Evolutionary conservation across 306 rosid genomes (phyloP).

Genomic region (Pyrus pyrifolia): DNA sequence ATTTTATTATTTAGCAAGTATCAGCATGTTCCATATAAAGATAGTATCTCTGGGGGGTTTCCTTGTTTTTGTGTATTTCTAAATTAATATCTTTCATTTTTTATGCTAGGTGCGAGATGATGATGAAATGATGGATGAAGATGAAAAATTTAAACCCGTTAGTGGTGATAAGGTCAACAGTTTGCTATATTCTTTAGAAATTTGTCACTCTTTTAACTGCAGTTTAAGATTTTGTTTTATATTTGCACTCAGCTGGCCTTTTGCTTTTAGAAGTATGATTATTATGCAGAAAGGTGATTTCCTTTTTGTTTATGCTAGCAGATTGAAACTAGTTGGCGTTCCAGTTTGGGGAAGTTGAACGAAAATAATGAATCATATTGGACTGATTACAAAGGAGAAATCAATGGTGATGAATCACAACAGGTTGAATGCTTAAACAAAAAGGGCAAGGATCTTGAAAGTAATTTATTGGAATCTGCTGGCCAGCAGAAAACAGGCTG

Average conservation of each 20-base stretch:
- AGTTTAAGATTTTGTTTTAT: not conserved
- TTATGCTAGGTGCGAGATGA: constrained; percentile 55
- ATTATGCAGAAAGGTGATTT: not conserved
- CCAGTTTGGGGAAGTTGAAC: constrained; percentile 40
- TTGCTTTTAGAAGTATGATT: constrained; percentile 1
- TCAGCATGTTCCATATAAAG: not conserved
- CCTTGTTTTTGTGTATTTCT: constrained; percentile 1
- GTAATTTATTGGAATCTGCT: constrained; percentile 36
- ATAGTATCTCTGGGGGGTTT: not conserved
- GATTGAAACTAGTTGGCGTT: constrained; percentile 47
- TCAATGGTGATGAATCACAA: constrained; percentile 34
- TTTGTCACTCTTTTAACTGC: not conserved
- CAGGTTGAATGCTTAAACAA: constrained; percentile 33
- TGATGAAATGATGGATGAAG: constrained; percentile 69
- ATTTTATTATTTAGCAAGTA: not conserved
- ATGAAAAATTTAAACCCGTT: constrained; percentile 37
- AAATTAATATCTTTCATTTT: constrained; percentile 9
- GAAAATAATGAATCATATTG: constrained; percentile 32
- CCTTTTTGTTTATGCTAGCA: constrained; percentile 9
- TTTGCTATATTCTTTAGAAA: not conserved
- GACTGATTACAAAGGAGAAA: constrained; percentile 32
- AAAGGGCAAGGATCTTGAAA: constrained; percentile 41
- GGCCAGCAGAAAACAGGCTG: constrained; percentile 35
- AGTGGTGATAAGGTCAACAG: constrained; percentile 27
- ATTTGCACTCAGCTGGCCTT: not conserved